These are phyloP conservation scores for Ceratobasidium sp. DNA, from an alignment of 1,284 basidiomycete genomes.

Conservation along the genomic window DNA sequence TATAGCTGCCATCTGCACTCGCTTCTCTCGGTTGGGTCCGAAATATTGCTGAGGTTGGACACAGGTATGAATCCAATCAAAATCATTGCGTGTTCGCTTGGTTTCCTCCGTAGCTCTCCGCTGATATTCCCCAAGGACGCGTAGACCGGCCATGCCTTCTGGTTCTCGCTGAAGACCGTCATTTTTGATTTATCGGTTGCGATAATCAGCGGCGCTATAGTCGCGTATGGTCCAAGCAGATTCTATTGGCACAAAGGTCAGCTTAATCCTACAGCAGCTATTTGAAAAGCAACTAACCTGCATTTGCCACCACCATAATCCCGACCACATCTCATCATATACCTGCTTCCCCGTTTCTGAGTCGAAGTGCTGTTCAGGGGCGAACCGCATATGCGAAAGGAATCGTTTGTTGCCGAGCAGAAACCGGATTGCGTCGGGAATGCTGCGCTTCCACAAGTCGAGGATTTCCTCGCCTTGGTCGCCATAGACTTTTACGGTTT, in stretches of 20 bases:
- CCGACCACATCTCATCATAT: constrained; percentile 30
- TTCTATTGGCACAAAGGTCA: not conserved
- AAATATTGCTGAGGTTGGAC: not conserved
- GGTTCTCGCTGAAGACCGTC: constrained; percentile 26
- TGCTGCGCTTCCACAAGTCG: not conserved
- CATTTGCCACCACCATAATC: constrained; percentile 32
- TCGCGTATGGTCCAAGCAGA: not conserved
- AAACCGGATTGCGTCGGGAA: not conserved
- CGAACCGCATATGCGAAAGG: not conserved
- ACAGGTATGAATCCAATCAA: not conserved
- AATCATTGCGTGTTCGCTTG: not conserved
- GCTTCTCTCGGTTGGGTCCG: not conserved
- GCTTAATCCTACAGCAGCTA: not conserved
- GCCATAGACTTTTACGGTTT: not conserved
- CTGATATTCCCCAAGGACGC: constrained; percentile 15
- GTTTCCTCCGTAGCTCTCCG: not conserved
- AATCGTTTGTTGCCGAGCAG: not conserved
- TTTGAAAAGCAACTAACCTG: not conserved
- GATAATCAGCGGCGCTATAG: constrained; percentile 27
- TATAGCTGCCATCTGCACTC: constrained; percentile 21
- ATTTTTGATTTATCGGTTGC: constrained; percentile 37
- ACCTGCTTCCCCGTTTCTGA: not conserved
- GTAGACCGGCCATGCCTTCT: constrained; percentile 42
- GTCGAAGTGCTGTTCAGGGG: not conserved
- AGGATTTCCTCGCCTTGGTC: not conserved